These are phyloP conservation scores for Globisporangium irregulare DNA, from an alignment of 352 stramenopile species.

Conservation along the genomic window DNA sequence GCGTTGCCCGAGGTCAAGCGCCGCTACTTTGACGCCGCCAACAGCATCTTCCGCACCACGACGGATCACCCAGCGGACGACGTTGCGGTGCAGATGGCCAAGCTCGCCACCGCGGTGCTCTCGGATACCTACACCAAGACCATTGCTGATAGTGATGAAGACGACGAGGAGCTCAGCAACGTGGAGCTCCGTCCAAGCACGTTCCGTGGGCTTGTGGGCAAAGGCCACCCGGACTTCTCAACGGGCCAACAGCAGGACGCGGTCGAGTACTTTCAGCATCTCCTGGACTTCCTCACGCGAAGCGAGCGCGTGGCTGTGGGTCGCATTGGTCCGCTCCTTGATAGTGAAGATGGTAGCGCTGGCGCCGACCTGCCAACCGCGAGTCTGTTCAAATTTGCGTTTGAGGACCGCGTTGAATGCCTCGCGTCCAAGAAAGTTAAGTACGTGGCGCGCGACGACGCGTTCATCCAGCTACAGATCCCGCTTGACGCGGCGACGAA, in stretches of 20 bases:
- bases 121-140: conserved; percentile 83
- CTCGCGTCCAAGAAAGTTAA: conserved; percentile 80
- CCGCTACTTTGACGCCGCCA: conserved; percentile 60
- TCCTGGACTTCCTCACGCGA: conserved; percentile 92
- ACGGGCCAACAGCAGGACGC: conserved; percentile 98
- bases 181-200: conserved; percentile 76
- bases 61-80: conserved; percentile 33
- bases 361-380: conserved; percentile 60
- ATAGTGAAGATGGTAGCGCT: conserved; percentile 24
- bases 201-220: conserved; percentile 94
- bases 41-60: conserved; percentile 52
- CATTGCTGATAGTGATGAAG: conserved; percentile 20
- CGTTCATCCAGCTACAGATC: conserved; percentile 84
- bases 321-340: conserved; percentile 52
- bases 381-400: conserved; percentile 92
- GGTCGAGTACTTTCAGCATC: conserved; percentile 96
- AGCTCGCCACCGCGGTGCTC: conserved; percentile 87
- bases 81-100: conserved; percentile 92
- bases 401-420: conserved; percentile 83
- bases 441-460: conserved; percentile 82
- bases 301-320: conserved; percentile 62
- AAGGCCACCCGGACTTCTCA: conserved; percentile 95
- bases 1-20: conserved; percentile 69
- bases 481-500: conserved; percentile 86
- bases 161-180: conserved; percentile 37